Evolutionary conservation across 1,284 basidiomycete species (phyloP), one percentile per base, ranked within the genome.

Genomic region (Pyrrhoderma noxium): DNA sequence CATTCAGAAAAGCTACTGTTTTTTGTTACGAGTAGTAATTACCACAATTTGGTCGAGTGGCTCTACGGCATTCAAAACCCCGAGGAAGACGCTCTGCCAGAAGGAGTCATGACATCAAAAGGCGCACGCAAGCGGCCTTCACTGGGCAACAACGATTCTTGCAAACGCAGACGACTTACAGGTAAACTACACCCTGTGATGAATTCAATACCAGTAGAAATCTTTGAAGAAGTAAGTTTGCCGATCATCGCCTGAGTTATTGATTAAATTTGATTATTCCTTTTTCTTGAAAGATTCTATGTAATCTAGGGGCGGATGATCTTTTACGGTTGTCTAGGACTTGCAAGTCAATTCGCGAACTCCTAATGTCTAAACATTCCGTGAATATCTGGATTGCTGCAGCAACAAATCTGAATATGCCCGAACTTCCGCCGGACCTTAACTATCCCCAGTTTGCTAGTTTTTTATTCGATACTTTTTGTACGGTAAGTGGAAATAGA

Each of bases 291-390:
- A 31, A 51, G 49, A 38, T 52, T 27, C 8, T 45, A n/a, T 8
- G n/a, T 21, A 11, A 46, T 38, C 19, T 52, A 3, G 21, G 19
- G 3, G 42, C 50, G 1, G 43, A 39, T 8, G 43, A 45, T 25
- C 23, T 52, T 11, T 34, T 52, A 3, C 42, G 25, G 2, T 16
- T 52, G 1, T 19, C 50, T 7, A 52, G 50, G 50, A 25, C 43
- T 1, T 45, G 34, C 27, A 45, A 45, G 38, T 14, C 21, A 4
- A 16, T 52, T 3, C 34, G 50, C 11, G 36, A 46, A 14, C 18
- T 45, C 13, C 44, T 52, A 2, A 52, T 52, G 42, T 52, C 50
- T 35, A 45, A 46, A 19, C 11, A 19, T 23, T 52, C 50, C 4
- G 37, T 11, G 21, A 4, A n/a, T 13, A 45, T 46, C 1, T 52